Evolutionary conservation across 139 green algal genomes (phyloP).

Genomic region (Tetraselmis striata): DNA sequence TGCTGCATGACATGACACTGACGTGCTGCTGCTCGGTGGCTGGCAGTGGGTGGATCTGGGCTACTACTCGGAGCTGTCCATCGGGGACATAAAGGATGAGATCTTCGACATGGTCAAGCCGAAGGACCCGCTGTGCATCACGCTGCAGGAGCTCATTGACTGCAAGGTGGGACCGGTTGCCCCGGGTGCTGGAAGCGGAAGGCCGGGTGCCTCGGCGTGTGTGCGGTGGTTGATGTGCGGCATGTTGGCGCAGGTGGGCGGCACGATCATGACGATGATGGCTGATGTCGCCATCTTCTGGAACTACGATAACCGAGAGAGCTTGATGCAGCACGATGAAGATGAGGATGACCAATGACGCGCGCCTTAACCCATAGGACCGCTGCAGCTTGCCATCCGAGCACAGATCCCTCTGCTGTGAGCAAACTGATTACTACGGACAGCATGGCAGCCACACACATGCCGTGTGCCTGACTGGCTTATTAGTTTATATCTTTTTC

Average conservation of each 20-base stretch:
- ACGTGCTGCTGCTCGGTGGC: background rate
- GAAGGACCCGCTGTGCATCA: slow-evolving; percentile 28
- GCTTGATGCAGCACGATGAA: slow-evolving; percentile 41
- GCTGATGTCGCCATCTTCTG: slow-evolving; percentile 56
- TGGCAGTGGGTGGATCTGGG: slow-evolving; percentile 36
- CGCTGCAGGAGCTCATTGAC: background rate
- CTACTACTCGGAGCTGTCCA: slow-evolving; percentile 36
- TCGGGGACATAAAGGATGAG: slow-evolving; percentile 50
- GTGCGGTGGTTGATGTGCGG: no score
- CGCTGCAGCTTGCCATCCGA: no score
- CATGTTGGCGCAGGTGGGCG: slow-evolving; percentile 26
- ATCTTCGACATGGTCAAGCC: slow-evolving; percentile 46
- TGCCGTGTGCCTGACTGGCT: no score
- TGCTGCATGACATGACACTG: background rate
- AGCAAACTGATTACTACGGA: no score
- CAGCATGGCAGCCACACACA: no score
- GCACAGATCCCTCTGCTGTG: no score
- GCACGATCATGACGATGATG: slow-evolving; percentile 39
- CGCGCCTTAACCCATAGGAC: no score
- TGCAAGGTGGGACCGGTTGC: background rate
- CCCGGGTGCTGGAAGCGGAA: no score
- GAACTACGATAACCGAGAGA: slow-evolving; percentile 55
- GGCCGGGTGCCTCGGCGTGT: background rate
- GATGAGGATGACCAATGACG: slow-evolving; percentile 16
- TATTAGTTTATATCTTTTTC: no score